Evolutionary conservation across 129 eudicot species (phyloP).

Genomic region (Logfia minima): DNA sequence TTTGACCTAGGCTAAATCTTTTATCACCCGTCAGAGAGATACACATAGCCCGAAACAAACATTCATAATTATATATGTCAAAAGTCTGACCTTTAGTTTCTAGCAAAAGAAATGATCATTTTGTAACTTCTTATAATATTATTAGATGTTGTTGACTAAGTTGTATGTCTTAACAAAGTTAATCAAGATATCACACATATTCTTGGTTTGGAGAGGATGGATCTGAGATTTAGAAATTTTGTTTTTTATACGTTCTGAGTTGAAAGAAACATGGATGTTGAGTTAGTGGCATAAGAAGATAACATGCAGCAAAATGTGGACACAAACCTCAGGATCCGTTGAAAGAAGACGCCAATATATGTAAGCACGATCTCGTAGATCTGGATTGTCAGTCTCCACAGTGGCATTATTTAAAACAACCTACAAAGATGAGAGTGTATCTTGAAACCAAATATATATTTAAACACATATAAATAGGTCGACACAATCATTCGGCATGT

Average conservation of each 20-base stretch:
- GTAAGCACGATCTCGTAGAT: slow-evolving; percentile 90
- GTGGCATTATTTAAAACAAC: slow-evolving; percentile 96
- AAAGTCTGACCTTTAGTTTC: not conserved
- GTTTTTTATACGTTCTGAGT: not conserved
- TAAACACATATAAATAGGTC: slow-evolving; percentile 3
- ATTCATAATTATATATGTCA: not conserved
- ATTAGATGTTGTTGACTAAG: not conserved
- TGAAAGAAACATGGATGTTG: not conserved
- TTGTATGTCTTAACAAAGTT: not conserved
- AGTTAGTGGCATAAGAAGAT: not conserved
- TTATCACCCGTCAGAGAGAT: not conserved
- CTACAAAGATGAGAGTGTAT: slow-evolving; percentile 34
- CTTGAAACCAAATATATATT: not conserved
- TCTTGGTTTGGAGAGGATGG: not conserved
- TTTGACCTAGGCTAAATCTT: too few relatives aligned
- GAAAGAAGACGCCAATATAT: slow-evolving; percentile 99
- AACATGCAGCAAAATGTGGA: not conserved
- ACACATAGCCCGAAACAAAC: not conserved
- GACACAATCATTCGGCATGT: not conserved
- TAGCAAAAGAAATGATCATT: not conserved
- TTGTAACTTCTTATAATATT: not conserved
- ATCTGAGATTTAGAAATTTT: not conserved
- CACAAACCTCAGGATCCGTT: slow-evolving; percentile 90
- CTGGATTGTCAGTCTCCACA: slow-evolving; percentile 98
- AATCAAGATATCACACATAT: not conserved